phyloP scores from a whole-genome alignment of 768 basidiomycete species.

The Xerocomellus intermedius region DNA sequence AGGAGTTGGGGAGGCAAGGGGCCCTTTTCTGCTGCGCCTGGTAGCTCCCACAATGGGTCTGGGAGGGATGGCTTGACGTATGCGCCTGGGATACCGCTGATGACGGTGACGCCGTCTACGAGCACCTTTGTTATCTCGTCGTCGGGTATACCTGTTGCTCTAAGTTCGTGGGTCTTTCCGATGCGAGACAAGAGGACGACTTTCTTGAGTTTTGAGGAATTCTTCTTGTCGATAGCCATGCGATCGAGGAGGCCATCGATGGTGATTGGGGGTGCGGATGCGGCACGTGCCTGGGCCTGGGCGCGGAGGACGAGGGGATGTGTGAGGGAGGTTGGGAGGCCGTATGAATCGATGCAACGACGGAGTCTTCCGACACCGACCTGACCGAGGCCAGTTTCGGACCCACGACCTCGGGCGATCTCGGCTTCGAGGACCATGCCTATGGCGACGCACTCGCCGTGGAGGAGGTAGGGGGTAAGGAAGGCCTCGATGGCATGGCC shows the following conservation, averaged over 20 bases:
- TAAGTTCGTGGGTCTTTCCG: slow-evolving; percentile 88
- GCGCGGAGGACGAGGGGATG: slow-evolving; percentile 66
- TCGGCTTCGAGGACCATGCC: slow-evolving; percentile 98
- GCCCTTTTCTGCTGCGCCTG: slow-evolving; percentile 12
- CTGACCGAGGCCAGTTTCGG: slow-evolving; percentile 64
- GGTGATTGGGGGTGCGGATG: slow-evolving; percentile 35
- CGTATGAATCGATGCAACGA: slow-evolving; percentile 86
- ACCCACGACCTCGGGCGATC: slow-evolving; percentile 81
- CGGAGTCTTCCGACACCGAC: slow-evolving; percentile 90
- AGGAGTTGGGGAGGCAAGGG: slow-evolving; percentile 22
- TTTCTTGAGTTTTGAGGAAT: slow-evolving; percentile 81
- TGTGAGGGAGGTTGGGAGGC: slow-evolving; percentile 77
- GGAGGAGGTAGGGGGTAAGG: slow-evolving; percentile 88
- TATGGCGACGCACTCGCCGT: slow-evolving; percentile 93
- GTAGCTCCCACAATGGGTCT: slow-evolving; percentile 32
- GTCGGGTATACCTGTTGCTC: slow-evolving; percentile 85
- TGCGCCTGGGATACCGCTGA: slow-evolving; percentile 56
- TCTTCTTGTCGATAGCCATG: slow-evolving; percentile 98
- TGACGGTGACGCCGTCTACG: slow-evolving; percentile 73
- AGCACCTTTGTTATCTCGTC: slow-evolving; percentile 78
- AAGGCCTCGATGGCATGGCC: slow-evolving; percentile 99
- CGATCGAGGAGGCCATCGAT: slow-evolving; percentile 85
- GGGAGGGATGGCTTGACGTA: slow-evolving; percentile 44
- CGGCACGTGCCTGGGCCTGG: slow-evolving; percentile 18
- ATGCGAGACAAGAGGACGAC: slow-evolving; percentile 89